A percentile compares a stretch with the other conserved stretches of the same genome.
These are phyloP conservation scores for Fusarium sterilihyphosum DNA, from an alignment of 2,329 filamentous ascomycete genomes.

Conservation along the genomic window DNA sequence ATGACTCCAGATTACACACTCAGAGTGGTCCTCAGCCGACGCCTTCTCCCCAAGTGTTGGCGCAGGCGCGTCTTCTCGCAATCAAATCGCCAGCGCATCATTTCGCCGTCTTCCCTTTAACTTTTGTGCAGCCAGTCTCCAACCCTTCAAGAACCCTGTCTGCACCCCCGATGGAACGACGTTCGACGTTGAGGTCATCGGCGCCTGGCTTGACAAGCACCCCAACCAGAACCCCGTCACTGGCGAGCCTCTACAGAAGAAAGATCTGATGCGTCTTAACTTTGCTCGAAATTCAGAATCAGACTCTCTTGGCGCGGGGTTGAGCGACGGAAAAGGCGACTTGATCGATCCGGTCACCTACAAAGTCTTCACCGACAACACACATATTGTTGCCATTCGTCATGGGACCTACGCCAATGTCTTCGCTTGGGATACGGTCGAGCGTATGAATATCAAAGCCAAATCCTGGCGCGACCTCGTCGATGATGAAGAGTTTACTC, in stretches of 20 bases:
- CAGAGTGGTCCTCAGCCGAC: constrained; percentile 94
- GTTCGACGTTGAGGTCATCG: constrained; percentile 94
- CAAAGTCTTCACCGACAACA: constrained; percentile 98
- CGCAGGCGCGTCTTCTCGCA: constrained; percentile 68
- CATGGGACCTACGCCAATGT: constrained; percentile 89
- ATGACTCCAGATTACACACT: constrained; percentile 80
- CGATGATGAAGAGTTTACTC: constrained; percentile 84
- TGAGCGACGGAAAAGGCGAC: constrained; percentile 72
- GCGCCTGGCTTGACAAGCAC: constrained; percentile 93
- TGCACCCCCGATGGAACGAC: constrained; percentile 89
- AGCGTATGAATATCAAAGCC: constrained; percentile 93
- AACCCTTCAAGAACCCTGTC: constrained; percentile 94
- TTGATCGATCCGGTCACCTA: constrained; percentile 96
- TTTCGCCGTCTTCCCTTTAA: constrained; percentile 97
- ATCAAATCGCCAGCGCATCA: constrained; percentile 56
- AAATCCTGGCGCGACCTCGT: constrained; percentile 96
- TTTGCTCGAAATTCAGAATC: constrained; percentile 89
- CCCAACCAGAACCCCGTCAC: constrained; percentile 86
- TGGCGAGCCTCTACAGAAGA: constrained; percentile 79
- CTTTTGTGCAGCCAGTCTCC: constrained; percentile 94
- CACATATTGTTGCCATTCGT: constrained; percentile 89
- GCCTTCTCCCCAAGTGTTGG: constrained; percentile 85
- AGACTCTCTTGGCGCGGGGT: constrained; percentile 58
- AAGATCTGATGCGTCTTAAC: constrained; percentile 89
- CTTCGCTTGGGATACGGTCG: constrained; percentile 94